Evolutionary conservation across 352 stramenopile species (phyloP), one percentile per base, ranked within the genome.

Genomic region (Globisporangium perplexum): DNA sequence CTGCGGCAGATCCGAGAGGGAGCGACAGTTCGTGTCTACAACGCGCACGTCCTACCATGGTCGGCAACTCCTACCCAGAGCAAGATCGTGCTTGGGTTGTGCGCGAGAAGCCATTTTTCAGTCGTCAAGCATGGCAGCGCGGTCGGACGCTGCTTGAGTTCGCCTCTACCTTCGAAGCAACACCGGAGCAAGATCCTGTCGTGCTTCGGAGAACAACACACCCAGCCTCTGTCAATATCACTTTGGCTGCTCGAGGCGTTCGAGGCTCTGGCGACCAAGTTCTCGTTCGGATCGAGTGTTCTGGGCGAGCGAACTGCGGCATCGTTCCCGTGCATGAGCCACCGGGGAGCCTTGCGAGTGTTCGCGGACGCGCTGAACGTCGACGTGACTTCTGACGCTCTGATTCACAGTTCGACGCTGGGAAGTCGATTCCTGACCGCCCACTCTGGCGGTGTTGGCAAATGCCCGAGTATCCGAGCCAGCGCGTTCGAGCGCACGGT

Each of bases 41-140:
- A 33, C 22, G 65, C 66, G 8, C 71, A 80, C 31, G 42, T 80
- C 38, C 47, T 80, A 4, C 68, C 54, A 23, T 69, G 48, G n/a
- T n/a, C n/a, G 60, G 54, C 63, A n/a, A 68, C 60, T 26, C 66
- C 63, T 43, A 33, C 65, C 30, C 62, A 65, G 1, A 50, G 54
- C 0, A 67, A 47, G 45, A 36, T 70, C 33, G 63, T 81, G 33
- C 22, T 81, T 43, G 71, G 68, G 0, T 49, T 81, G 31, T 81
- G 71, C 30, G 50, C 63, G 24, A 60, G 68, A 20, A 77, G 71
- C 14, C 50, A 75, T 41, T 46, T 81, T 3, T 38, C 44, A 39
- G 46, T 81, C 45, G 52, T 36, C 36, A 18, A 20, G 12, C 62
- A 64, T 41, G 41, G 36, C 4, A 24, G 3, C 7, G 47, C 24